phyloP scores from a whole-genome alignment of 2,329 filamentous ascomycete species.

The Cryphonectria naterciae region DNA sequence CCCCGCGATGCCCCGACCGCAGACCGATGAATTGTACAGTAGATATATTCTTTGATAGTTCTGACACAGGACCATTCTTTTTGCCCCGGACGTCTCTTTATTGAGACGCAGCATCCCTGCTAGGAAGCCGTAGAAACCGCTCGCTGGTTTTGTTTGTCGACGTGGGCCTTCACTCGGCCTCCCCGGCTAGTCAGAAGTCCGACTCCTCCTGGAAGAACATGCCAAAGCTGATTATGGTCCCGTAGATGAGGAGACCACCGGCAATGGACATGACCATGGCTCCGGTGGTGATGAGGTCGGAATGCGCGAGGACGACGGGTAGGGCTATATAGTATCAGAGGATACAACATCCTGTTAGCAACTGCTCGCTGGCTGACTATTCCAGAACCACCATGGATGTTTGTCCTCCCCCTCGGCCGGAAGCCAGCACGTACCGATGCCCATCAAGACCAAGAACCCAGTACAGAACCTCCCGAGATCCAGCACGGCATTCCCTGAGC shows the following conservation, averaged over 20 bases:
- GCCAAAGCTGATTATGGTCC: constrained; percentile 95
- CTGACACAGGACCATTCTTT: background rate
- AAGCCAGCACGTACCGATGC: constrained; percentile 72
- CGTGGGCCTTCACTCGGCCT: constrained; percentile 17
- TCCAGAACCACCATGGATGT: background rate
- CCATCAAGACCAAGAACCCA: constrained; percentile 96
- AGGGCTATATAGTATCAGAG: constrained; percentile 64
- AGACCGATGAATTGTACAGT: constrained; percentile 19
- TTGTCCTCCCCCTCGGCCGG: background rate
- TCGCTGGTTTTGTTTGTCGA: background rate
- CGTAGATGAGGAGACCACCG: constrained; percentile 92
- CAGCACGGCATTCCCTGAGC: constrained; percentile 79
- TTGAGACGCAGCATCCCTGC: constrained; percentile 11
- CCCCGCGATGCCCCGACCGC: constrained; percentile 11
- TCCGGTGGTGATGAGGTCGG: constrained; percentile 76
- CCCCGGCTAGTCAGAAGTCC: constrained; percentile 70
- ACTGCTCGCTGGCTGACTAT: background rate
- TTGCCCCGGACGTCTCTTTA: constrained; percentile 8
- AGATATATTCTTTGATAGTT: constrained; percentile 9
- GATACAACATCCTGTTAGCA: constrained; percentile 10
- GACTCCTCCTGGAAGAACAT: constrained; percentile 99
- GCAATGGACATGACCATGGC: constrained; percentile 96
- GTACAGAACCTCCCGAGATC: constrained; percentile 95
- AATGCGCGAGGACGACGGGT: constrained; percentile 85
- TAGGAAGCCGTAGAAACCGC: constrained; percentile 4